Evolutionary conservation across 139 green algal species (phyloP).

Genomic region (Tetraselmis striata): DNA sequence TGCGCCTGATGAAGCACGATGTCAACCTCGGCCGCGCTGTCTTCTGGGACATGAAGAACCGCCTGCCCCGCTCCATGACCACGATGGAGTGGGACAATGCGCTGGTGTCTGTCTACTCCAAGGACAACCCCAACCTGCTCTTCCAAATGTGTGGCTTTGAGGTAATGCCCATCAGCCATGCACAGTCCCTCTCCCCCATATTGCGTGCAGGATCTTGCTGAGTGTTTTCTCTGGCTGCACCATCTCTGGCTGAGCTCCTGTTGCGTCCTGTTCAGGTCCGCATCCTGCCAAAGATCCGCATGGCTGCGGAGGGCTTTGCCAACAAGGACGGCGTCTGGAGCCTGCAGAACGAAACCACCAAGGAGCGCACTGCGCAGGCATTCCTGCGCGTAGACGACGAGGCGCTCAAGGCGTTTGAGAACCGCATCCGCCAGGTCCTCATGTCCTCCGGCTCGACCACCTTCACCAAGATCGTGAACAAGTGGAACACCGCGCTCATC

Average conservation of each 20-base stretch:
- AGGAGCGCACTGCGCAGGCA: conserved; percentile 92
- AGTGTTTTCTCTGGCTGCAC: too few species aligned
- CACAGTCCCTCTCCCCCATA: background rate
- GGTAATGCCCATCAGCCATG: conserved; percentile 29
- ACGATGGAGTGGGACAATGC: conserved; percentile 97
- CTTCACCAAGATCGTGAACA: conserved; percentile 99
- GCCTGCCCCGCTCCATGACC: conserved; percentile 76
- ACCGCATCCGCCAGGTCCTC: conserved; percentile 91
- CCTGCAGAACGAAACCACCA: conserved; percentile 94
- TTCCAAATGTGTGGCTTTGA: conserved; percentile 98
- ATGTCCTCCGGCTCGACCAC: conserved; percentile 96
- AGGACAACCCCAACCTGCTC: conserved; percentile 98
- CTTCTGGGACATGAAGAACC: conserved; percentile 96
- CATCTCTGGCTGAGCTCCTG: too few species aligned
- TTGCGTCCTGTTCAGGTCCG: too few species aligned
- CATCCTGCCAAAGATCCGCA: conserved; percentile 93
- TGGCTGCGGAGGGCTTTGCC: conserved; percentile 80
- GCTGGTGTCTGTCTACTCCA: conserved; percentile 92
- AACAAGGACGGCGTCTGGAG: conserved; percentile 96
- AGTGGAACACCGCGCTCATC: conserved; percentile 99
- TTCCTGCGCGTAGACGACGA: conserved; percentile 98
- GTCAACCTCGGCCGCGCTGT: conserved; percentile 97
- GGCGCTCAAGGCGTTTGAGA: conserved; percentile 93
- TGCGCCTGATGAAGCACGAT: conserved; percentile 99
- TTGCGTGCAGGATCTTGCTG: background rate